Evolutionary conservation across 768 basidiomycete species (phyloP).

Genomic region (Kwoniella bestiolae): DNA sequence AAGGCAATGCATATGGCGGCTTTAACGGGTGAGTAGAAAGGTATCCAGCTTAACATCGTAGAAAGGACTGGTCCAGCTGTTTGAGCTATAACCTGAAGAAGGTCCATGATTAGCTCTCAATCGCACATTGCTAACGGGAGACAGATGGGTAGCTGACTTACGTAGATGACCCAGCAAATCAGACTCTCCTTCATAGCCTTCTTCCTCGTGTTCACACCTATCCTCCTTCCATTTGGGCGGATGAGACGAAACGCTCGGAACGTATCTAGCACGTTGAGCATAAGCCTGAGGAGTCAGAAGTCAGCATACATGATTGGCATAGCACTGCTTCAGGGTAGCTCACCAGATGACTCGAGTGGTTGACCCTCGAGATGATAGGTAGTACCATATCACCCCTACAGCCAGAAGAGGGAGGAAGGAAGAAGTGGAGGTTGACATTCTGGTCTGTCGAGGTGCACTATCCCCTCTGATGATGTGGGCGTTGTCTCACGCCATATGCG

Average conservation of each 20-base stretch:
- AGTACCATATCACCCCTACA: slow-evolving; percentile 21
- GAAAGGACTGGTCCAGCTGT: slow-evolving; percentile 1
- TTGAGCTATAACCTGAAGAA: slow-evolving; percentile 9
- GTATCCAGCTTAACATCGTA: slow-evolving; percentile 40
- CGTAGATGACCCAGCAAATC: slow-evolving; percentile 41
- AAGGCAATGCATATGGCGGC: slow-evolving; percentile 22
- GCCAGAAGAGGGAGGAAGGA: slow-evolving; percentile 23
- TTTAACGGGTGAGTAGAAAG: slow-evolving; percentile 39
- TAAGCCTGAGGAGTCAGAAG: slow-evolving; percentile 22
- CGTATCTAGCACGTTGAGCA: slow-evolving; percentile 37
- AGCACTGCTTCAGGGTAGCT: neutral
- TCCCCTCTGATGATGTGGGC: too few relatives aligned
- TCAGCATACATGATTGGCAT: neutral
- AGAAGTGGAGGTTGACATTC: slow-evolving; percentile 9
- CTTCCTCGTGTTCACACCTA: slow-evolving; percentile 36
- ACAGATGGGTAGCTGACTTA: slow-evolving; percentile 23
- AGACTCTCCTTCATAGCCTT: slow-evolving; percentile 38
- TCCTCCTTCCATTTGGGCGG: slow-evolving; percentile 38
- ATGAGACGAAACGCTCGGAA: slow-evolving; percentile 35
- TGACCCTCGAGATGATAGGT: slow-evolving; percentile 16
- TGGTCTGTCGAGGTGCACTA: neutral
- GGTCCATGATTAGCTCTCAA: neutral
- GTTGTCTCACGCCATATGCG: neutral
- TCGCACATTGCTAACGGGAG: neutral
- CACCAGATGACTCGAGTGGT: slow-evolving; percentile 29